Evolutionary conservation across 2,329 filamentous ascomycete species (phyloP).

Genomic region (Tolypocladium endophyticum): DNA sequence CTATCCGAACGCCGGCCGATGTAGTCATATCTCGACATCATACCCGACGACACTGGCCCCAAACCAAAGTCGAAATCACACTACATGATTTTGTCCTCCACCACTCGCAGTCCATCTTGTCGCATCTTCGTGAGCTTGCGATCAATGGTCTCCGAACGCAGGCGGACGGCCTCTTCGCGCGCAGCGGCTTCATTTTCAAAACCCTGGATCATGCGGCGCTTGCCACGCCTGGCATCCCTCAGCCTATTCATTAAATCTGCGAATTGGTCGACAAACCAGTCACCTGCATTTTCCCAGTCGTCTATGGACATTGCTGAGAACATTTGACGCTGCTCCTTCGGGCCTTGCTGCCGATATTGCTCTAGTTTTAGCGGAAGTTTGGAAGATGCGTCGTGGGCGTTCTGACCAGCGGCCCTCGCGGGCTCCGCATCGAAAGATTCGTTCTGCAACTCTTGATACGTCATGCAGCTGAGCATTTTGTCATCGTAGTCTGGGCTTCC

Average conservation of each 20-base stretch:
- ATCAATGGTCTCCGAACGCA: constrained; percentile 42
- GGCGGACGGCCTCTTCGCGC: constrained; percentile 43
- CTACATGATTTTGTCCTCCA: constrained; percentile 28
- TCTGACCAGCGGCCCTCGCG: constrained; percentile 29
- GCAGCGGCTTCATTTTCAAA: constrained; percentile 46
- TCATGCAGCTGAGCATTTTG: constrained; percentile 41
- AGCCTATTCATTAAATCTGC: constrained; percentile 36
- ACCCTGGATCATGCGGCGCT: constrained; percentile 35
- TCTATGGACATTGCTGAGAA: constrained; percentile 42
- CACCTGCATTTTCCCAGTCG: constrained; percentile 49
- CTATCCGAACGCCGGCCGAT: not conserved
- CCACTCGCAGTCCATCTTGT: constrained; percentile 45
- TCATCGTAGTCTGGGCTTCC: constrained; percentile 46
- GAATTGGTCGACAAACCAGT: constrained; percentile 50
- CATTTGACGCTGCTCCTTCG: constrained; percentile 36
- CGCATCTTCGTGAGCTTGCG: constrained; percentile 43
- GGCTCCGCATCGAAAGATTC: constrained; percentile 50
- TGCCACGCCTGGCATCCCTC: constrained; percentile 35
- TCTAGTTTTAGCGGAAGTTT: constrained; percentile 37
- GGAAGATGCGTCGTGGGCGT: constrained; percentile 22
- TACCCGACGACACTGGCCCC: not conserved
- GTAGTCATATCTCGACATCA: not conserved
- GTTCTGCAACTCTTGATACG: constrained; percentile 35
- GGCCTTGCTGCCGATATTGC: constrained; percentile 35
- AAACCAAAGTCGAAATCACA: not conserved